A percentile compares a stretch with the other conserved stretches of the same genome.
Evolutionary conservation across 1,139 yeast species (phyloP).

Genomic region (Pneumocystis wakefieldiae): DNA sequence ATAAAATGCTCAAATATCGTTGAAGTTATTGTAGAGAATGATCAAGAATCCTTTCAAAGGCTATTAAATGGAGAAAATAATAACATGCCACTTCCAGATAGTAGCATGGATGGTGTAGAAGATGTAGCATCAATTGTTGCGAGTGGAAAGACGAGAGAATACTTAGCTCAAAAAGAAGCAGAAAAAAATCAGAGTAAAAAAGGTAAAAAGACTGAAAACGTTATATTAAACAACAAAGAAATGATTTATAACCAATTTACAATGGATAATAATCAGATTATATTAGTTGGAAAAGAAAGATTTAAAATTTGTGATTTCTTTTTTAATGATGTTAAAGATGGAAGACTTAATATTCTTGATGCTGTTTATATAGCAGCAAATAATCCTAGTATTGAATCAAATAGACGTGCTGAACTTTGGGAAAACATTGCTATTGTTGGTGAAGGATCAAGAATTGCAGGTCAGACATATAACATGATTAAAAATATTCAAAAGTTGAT

Average conservation of each 20-base stretch:
- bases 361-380: slow-evolving; percentile 9
- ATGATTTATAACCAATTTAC: slow-evolving; percentile 28
- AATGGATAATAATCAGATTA: slow-evolving; percentile 20
- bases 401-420: slow-evolving; percentile 68
- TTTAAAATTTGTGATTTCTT: slow-evolving; percentile 61
- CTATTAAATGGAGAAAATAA: slow-evolving; percentile 25
- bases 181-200: slow-evolving; percentile 26
- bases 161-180: slow-evolving; percentile 43
- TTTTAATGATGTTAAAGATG: slow-evolving; percentile 37
- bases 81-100: slow-evolving; percentile 9
- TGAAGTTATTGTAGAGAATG: slow-evolving; percentile 43
- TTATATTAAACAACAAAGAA: slow-evolving; percentile 28
- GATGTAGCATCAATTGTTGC: slow-evolving; percentile 87
- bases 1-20: slow-evolving; percentile 61
- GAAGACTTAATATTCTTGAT: slow-evolving; percentile 26
- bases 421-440: slow-evolving; percentile 74
- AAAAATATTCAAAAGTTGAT: slow-evolving; percentile 28
- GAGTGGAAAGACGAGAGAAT: slow-evolving; percentile 53
- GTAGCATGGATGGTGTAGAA: slow-evolving; percentile 39
- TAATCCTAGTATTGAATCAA: slow-evolving; percentile 5
- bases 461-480: slow-evolving; percentile 58
- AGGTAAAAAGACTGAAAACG: slow-evolving; percentile 28
- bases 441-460: slow-evolving; percentile 55
- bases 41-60: slow-evolving; percentile 7
- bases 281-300: slow-evolving; percentile 70